phyloP scores from a whole-genome alignment of 805 yeast species.

The Yarrowia bubula region DNA sequence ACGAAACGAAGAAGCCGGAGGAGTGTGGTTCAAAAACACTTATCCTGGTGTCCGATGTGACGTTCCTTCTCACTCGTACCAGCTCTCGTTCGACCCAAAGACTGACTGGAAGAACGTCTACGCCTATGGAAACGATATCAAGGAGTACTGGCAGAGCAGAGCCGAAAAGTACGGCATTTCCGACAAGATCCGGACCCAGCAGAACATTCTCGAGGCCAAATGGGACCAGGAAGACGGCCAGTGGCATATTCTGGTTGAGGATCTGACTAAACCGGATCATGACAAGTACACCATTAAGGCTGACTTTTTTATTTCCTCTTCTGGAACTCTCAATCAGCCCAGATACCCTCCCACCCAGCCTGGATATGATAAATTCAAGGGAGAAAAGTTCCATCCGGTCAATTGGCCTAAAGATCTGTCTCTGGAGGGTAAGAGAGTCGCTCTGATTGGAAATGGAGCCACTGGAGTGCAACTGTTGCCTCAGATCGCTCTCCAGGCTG shows the following conservation, averaged over 20 bases:
- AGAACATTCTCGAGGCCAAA: constrained; percentile 31
- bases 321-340: constrained; percentile 37
- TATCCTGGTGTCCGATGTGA: constrained; percentile 36
- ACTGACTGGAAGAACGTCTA: constrained; percentile 35
- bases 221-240: constrained; percentile 28
- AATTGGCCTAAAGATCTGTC: constrained; percentile 37
- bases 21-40: constrained; percentile 34
- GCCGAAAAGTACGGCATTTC: constrained; percentile 34
- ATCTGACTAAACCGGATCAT: constrained; percentile 3
- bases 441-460: constrained; percentile 41
- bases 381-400: constrained; percentile 39
- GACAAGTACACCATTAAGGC: constrained; percentile 30
- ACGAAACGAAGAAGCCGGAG: constrained; percentile 36
- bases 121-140: constrained; percentile 35
- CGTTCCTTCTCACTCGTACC: constrained; percentile 37
- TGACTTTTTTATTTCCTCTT: constrained; percentile 34
- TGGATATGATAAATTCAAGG: constrained; percentile 37
- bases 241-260: constrained; percentile 28
- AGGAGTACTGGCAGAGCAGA: constrained; percentile 33
- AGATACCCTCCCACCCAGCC: constrained; percentile 34
- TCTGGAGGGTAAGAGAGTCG: constrained; percentile 35
- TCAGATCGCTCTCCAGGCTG: constrained; percentile 30
- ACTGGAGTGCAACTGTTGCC: constrained; percentile 40
- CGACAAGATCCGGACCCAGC: constrained; percentile 31
- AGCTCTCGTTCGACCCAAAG: constrained; percentile 36